Percentiles rank a stretch among this genome's conserved stretches.
Conservation (phyloP, 2,329 filamentous ascomycete genomes). For the Phialocephala sp. region DNA sequence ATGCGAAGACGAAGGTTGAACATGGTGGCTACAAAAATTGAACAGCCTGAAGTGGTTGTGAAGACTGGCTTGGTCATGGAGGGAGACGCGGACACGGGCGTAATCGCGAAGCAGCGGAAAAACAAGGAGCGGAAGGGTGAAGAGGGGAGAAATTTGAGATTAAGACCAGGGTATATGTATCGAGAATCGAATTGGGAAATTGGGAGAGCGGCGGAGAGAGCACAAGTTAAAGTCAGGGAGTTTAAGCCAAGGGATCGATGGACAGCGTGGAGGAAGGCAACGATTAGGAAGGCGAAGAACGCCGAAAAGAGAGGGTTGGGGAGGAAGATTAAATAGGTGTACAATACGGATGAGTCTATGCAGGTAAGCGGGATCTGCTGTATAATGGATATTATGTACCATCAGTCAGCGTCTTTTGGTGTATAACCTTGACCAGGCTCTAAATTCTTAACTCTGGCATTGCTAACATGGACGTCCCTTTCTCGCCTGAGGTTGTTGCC, state of each 20-base stretch:
- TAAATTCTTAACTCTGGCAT: background rate
- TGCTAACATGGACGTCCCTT: background rate
- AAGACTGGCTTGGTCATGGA: slow-evolving; percentile 27
- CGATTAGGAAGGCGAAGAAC: slow-evolving; percentile 54
- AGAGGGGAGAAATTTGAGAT: slow-evolving; percentile 44
- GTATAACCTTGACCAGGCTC: too few relatives aligned
- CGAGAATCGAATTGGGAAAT: slow-evolving; percentile 72
- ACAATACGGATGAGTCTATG: slow-evolving; percentile 7
- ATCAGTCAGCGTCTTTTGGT: background rate
- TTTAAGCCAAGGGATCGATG: slow-evolving; percentile 62
- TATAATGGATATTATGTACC: slow-evolving; percentile 2
- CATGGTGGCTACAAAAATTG: slow-evolving; percentile 64
- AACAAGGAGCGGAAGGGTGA: slow-evolving; percentile 42
- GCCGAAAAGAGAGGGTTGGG: slow-evolving; percentile 60
- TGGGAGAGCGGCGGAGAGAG: slow-evolving; percentile 65
- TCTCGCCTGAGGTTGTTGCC: background rate
- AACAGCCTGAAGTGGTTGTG: slow-evolving; percentile 30
- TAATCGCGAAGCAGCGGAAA: slow-evolving; percentile 27
- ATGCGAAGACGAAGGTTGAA: slow-evolving; percentile 77
- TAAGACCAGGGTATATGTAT: slow-evolving; percentile 66
- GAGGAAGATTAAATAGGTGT: slow-evolving; percentile 43
- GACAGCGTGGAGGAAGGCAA: slow-evolving; percentile 67
- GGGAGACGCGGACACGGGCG: slow-evolving; percentile 17
- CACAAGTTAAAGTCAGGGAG: slow-evolving; percentile 60
- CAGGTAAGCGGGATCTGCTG: background rate